A percentile compares a stretch with the other conserved stretches of the same genome.
These are phyloP conservation scores for Actinidia polygama DNA, from an alignment of 179 eudicot species.

Conservation along the genomic window DNA sequence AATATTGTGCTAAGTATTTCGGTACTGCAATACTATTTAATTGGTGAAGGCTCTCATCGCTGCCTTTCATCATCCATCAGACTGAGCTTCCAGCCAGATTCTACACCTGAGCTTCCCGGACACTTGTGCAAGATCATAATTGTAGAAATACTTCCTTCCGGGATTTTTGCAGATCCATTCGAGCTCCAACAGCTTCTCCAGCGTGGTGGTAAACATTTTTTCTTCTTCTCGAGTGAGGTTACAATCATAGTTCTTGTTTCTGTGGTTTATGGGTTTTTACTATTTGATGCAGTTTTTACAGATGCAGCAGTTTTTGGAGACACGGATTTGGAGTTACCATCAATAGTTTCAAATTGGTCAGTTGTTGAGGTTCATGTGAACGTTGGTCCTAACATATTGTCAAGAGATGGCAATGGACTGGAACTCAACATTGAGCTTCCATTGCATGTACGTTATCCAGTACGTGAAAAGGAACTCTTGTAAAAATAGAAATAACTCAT, in stretches of 20 bases:
- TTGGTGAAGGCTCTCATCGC: constrained; percentile 97
- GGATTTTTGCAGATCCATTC: constrained; percentile 94
- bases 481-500: background rate
- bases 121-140: constrained; percentile 59
- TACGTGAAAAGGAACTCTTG: constrained; percentile 32
- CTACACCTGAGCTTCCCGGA: constrained; percentile 26
- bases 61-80: constrained; percentile 54
- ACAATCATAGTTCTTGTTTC: background rate
- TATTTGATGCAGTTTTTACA: constrained; percentile 48
- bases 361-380: constrained; percentile 77
- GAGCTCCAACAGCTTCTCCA: constrained; percentile 79
- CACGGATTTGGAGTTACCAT: constrained; percentile 85
- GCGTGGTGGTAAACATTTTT: constrained; percentile 59
- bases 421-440: constrained; percentile 63
- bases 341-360: constrained; percentile 75
- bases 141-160: constrained; percentile 79
- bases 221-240: constrained; percentile 15
- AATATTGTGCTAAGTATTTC: constrained; percentile 32
- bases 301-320: constrained; percentile 89
- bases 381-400: constrained; percentile 33
- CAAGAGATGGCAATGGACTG: constrained; percentile 32
- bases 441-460: constrained; percentile 83
- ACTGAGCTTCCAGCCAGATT: constrained; percentile 38
- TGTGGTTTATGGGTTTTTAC: constrained; percentile 1
- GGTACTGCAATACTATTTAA: constrained; percentile 44